Evolutionary conservation across 805 yeast species (phyloP), one percentile per base, ranked within the genome.

Genomic region (Metschnikowia chrysomelidarum): DNA sequence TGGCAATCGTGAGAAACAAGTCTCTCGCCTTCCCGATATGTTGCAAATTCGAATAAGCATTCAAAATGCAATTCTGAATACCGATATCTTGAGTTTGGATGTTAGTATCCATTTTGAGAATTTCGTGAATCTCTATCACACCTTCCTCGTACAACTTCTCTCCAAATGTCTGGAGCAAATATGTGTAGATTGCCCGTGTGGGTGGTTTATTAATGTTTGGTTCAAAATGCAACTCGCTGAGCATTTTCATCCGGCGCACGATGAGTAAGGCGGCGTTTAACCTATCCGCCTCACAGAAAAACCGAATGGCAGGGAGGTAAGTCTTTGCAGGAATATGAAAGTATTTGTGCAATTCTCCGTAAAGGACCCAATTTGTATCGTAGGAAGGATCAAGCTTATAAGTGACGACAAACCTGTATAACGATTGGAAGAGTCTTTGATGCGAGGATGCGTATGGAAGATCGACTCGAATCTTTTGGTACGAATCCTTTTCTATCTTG

Each of bases 251-350:
- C 38, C 73, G 76, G 37, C 82, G 72, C 59, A 84, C 82, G 10
- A 83, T 68, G 18, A 69, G 58, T 34, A 82, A 64, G 1, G 89
- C 78, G 8, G 80, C 78, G 45, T 80, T 76, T 16, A 85, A 77
- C 22, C 83, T 61, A 18, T 67, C 69, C 11, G 72, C 58, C 7
- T 63, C 57, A 41, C 82, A 71, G 46, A 82, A 79, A 49, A 71
- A 73, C 44, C 68, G 58, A 64, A 84, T 71, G 2, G 80, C 60
- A 1, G 82, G 81, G 17, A 75, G 62, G 50, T 80, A 82, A 4
- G 74, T 60, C 4, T 78, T 80, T 45, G 60, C 73, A 0, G 88
- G 84, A 2, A 82, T 65, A 20, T 60, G 49, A 51, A 82, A 80
- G 34, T 73, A 69, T 44, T 70, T 63, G 48, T 75, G 74, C 28